Conservation (phyloP, 2,329 filamentous ascomycete species). For the Purpureocillium takamizusanense region DNA sequence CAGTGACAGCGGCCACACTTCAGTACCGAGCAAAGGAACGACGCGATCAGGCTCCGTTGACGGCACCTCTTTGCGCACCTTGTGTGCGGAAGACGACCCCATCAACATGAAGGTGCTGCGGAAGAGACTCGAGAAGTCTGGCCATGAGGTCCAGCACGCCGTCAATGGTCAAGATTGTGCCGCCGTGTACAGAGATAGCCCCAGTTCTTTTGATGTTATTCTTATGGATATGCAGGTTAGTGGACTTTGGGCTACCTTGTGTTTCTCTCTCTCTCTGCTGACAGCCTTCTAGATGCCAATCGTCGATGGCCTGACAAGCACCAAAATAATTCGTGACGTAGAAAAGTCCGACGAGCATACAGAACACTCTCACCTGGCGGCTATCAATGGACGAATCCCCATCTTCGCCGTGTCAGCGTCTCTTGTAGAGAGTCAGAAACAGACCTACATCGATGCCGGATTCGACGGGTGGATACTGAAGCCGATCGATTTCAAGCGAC, state of each 20-base stretch:
- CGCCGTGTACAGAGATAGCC: slow-evolving; percentile 54
- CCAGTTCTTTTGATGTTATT: slow-evolving; percentile 62
- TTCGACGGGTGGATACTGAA: slow-evolving; percentile 92
- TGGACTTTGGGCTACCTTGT: neutral
- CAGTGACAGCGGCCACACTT: slow-evolving; percentile 5
- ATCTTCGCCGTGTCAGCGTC: slow-evolving; percentile 86
- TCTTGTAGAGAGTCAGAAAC: slow-evolving; percentile 58
- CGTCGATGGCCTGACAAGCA: slow-evolving; percentile 72
- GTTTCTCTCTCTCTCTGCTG: slow-evolving; percentile 1
- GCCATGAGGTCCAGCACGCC: slow-evolving; percentile 63
- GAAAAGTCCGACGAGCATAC: slow-evolving; percentile 45
- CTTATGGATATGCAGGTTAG: slow-evolving; percentile 89
- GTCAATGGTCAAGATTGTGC: slow-evolving; percentile 83
- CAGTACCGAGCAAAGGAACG: slow-evolving; percentile 13
- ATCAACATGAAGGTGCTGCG: slow-evolving; percentile 76
- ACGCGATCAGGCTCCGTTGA: slow-evolving; percentile 13
- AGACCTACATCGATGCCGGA: slow-evolving; percentile 64
- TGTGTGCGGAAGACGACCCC: slow-evolving; percentile 83
- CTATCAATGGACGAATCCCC: slow-evolving; percentile 57
- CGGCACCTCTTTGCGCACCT: slow-evolving; percentile 41
- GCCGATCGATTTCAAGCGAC: slow-evolving; percentile 71
- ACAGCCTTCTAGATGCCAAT: slow-evolving; percentile 69
- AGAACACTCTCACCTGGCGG: slow-evolving; percentile 49
- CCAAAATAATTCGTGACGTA: slow-evolving; percentile 71
- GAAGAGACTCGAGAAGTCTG: slow-evolving; percentile 69